Base-by-base conservation (phyloP, 1,139 yeast genomes). In the Hansenula sp. region DNA sequence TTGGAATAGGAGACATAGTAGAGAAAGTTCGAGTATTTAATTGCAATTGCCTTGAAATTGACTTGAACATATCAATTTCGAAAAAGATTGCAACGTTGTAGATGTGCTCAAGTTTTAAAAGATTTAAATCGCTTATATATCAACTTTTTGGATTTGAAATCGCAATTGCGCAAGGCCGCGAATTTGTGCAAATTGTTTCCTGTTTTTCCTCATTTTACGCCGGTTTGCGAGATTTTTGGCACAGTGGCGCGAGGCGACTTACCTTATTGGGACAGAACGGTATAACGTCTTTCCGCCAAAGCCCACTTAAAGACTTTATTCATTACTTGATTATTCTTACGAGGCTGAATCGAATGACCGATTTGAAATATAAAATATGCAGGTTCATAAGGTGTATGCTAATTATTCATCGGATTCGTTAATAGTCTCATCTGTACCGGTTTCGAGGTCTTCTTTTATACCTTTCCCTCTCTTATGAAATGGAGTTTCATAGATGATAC, bases 1-100 rank as follows among this genome's bases (percentile, higher is more conserved):
- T 75, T 15, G 57, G 45, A 40, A 55, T 44, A 35, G 60, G 61
- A 36, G 59, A 53, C 61, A 57, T 57, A 10, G 44, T 52, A 13
- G 44, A 44, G 28, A 47, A 40, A 36, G 42, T 38, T 43, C 52
- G 40, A 6, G 7, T 25, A 18, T 4, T n/a, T 33, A 46, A 44
- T 11, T 30, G 25, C 25, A 21, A 21, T 21, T 41, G 47, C 24
- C 33, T 36, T 3, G 32, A n/a, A 17, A 27, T 9, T 5, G 28
- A 27, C 17, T 36, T 45, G 27, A 41, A 34, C 48, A 45, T 47
- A 25, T 35, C 38, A 21, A 15, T 9, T 12, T 28, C 18, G 21
- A 12, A 12, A 13, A 31, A 1, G 13, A n/a, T n/a, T n/a, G n/a
- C n/a, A n/a, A n/a, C n/a, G n/a, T n/a, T n/a, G n/a, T n/a, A n/a